Evolutionary conservation across 176 grass and related monocot species (phyloP).

Genomic region (Puya raimondii): DNA sequence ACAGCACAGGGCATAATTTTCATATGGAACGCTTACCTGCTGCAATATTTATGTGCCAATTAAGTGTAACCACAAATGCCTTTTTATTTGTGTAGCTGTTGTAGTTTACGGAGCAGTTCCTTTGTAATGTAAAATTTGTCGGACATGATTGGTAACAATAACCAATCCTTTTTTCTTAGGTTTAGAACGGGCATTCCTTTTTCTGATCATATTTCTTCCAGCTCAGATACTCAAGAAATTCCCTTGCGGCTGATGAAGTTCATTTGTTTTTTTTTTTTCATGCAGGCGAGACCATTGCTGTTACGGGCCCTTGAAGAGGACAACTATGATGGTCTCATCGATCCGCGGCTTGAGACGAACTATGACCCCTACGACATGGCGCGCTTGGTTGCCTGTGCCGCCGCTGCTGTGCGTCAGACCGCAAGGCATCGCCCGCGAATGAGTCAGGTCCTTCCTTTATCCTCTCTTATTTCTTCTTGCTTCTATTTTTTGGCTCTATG

Average conservation of each 20-base stretch:
- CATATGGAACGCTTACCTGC: too few species aligned
- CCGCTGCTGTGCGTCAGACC: constrained; percentile 56
- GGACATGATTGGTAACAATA: too few species aligned
- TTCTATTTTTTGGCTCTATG: too few species aligned
- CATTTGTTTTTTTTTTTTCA: background rate
- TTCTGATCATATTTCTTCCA: background rate
- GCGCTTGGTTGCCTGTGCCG: constrained; percentile 60
- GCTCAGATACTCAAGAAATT: background rate
- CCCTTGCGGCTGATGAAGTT: background rate
- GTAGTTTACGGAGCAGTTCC: too few species aligned
- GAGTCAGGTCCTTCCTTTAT: constrained; percentile 38
- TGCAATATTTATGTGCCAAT: too few species aligned
- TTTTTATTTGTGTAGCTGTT: too few species aligned
- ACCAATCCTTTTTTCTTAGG: background rate
- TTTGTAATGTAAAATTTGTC: too few species aligned
- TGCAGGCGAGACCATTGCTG: constrained; percentile 62
- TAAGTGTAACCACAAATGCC: too few species aligned
- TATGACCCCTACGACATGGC: constrained; percentile 67
- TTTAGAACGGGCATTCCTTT: background rate
- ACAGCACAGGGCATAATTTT: too few species aligned
- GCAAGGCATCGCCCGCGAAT: constrained; percentile 66
- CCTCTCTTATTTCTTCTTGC: background rate
- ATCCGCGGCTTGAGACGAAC: constrained; percentile 37
- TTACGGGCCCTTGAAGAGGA: constrained; percentile 34
- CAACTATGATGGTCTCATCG: constrained; percentile 51